Evolutionary conservation across 257 asterid genomes (phyloP), one percentile per base, ranked within the genome.

Genomic region (Coffea canephora): DNA sequence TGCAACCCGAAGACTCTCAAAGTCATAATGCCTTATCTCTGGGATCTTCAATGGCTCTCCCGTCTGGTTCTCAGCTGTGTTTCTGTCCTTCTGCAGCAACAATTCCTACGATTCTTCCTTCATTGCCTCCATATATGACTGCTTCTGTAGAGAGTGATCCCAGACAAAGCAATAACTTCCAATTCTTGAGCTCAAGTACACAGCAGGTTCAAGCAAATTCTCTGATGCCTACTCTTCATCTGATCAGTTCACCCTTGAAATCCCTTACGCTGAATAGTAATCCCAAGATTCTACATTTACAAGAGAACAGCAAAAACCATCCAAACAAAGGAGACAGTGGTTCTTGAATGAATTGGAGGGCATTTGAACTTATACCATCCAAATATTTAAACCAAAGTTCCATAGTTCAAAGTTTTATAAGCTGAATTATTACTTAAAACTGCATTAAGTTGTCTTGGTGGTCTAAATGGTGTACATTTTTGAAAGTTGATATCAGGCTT

Each of bases 201-300:
- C 86, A 83, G 39, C 80, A 73, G 16, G 21, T 41, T 69, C 85
- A 72, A 61, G 84, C 80, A 36, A 88, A 83, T 82, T 62, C 87
- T 34, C 8, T 81, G n/a, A 64, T 87, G 73, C 87, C 94, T 64
- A 85, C 91, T 50, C 92, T 88, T 78, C 89, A 84, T 62, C 83
- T 92, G 78, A 86, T 89, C 64, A 82, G 66, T 66, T 48, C 89
- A 0, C 82, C 93, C 1, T 4, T 77, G 84, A 89, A 76, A 71
- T 69, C 90, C 16, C 83, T 77, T 78, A 27, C 69, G 3, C 69
- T 81, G 73, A 68, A 76, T 75, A 78, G 55, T 25, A 82, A 76
- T 48, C 82, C 76, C 54, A 77, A 80, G 83, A 76, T 45, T 43
- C 78, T 80, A 64, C 77, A 55, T 39, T 65, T 81, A 16, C 84